A percentile compares a stretch with the other conserved stretches of the same genome.
Evolutionary conservation across 257 asterid genomes (phyloP).

Genomic region (Agastache rugosa): DNA sequence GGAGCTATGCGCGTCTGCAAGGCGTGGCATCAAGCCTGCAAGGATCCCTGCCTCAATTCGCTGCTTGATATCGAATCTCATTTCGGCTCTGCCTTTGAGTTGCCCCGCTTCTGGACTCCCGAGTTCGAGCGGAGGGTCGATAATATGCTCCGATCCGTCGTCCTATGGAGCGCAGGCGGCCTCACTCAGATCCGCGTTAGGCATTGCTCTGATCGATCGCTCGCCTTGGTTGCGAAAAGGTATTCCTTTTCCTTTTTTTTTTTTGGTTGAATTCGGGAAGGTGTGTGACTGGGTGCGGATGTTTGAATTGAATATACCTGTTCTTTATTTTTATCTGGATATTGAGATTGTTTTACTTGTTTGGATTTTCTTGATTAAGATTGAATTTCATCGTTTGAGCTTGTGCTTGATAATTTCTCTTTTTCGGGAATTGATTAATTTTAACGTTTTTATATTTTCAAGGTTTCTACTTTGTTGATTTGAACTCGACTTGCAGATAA

Average conservation of each 20-base stretch:
- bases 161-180: constrained; percentile 60
- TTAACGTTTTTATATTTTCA: not conserved
- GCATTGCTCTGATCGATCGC: constrained; percentile 80
- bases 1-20: constrained; percentile 71
- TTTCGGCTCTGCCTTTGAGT: constrained; percentile 57
- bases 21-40: constrained; percentile 73
- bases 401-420: not conserved
- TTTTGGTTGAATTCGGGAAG: not conserved
- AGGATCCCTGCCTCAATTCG: constrained; percentile 73
- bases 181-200: constrained; percentile 68
- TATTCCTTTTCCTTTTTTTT: constrained; percentile 20
- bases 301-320: not conserved
- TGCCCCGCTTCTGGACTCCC: constrained; percentile 66
- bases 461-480: not conserved
- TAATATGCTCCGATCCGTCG: constrained; percentile 71
- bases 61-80: constrained; percentile 60
- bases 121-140: constrained; percentile 75
- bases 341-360: not conserved
- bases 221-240: constrained; percentile 71
- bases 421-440: not conserved
- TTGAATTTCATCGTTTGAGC: not conserved
- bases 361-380: not conserved
- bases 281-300: not conserved
- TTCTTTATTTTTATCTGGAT: not conserved
- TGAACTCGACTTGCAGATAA: not conserved